These are phyloP conservation scores for Nannochloris sp. DNA, from an alignment of 139 green algal species.

Conservation along the genomic window DNA sequence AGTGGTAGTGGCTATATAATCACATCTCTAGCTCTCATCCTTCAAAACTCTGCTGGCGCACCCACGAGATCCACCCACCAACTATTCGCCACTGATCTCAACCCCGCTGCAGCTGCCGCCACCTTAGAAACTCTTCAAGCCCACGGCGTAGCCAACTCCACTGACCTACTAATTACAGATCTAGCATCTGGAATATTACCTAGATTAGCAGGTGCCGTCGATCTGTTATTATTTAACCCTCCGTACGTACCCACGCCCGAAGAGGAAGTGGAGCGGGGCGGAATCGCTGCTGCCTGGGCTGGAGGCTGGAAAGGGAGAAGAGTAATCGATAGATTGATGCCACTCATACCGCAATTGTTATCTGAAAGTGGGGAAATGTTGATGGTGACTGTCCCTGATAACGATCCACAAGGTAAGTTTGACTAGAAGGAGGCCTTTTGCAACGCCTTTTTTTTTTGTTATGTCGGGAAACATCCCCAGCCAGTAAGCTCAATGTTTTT, in stretches of 20 bases:
- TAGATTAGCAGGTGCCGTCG: conserved; percentile 24
- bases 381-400: conserved; percentile 72
- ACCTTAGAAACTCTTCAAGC: conserved; percentile 40
- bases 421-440: background rate
- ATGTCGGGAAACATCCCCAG: background rate
- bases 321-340: conserved; percentile 80
- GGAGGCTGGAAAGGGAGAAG: conserved; percentile 63
- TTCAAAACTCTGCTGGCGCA: conserved; percentile 8
- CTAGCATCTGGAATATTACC: conserved; percentile 26
- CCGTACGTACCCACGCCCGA: conserved; percentile 93
- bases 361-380: conserved; percentile 44
- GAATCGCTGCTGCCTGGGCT: conserved; percentile 79
- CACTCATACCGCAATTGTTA: conserved; percentile 46
- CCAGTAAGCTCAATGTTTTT: background rate
- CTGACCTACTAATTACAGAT: conserved; percentile 43
- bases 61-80: background rate
- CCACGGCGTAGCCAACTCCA: conserved; percentile 37
- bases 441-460: background rate
- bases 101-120: conserved; percentile 34
- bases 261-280: conserved; percentile 62
- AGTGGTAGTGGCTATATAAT: conserved; percentile 80
- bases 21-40: conserved; percentile 59
- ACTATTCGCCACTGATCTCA: conserved; percentile 58
- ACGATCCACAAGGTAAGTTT: conserved; percentile 53
- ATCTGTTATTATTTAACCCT: conserved; percentile 90